Evolutionary conservation across 306 rosid species (phyloP).

Genomic region (Trichosanthes cucumerina): DNA sequence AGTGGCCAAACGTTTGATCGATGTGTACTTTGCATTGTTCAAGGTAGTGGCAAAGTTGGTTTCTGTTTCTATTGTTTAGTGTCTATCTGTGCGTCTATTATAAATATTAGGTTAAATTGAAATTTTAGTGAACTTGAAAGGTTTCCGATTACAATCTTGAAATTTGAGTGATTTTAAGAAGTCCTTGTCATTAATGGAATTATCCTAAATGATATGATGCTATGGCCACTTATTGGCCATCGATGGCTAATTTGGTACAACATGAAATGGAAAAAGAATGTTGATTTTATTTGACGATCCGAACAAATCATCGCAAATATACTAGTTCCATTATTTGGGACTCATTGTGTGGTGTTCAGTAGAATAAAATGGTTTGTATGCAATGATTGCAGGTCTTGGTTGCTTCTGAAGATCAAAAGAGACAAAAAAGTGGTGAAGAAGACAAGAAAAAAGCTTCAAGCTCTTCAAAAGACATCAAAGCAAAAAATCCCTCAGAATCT

Average conservation of each 20-base stretch:
- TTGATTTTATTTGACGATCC: background rate
- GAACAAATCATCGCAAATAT: background rate
- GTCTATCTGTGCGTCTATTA: background rate
- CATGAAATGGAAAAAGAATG: background rate
- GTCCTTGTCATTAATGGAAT: background rate
- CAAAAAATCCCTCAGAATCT: conserved; percentile 30
- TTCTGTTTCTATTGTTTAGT: background rate
- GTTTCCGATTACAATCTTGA: background rate
- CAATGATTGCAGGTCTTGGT: conserved; percentile 54
- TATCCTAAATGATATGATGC: background rate
- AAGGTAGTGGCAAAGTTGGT: conserved; percentile 45
- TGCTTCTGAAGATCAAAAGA: conserved; percentile 33
- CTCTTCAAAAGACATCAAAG: conserved; percentile 23
- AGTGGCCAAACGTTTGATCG: conserved; percentile 85
- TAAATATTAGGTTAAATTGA: background rate
- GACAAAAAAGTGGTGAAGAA: conserved; percentile 32
- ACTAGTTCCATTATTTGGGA: background rate
- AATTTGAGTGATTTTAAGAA: background rate
- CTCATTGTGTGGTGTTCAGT: background rate
- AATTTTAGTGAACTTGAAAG: background rate
- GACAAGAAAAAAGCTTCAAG: conserved; percentile 10
- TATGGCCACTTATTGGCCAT: background rate
- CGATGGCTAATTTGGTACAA: background rate
- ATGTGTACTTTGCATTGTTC: conserved; percentile 83
- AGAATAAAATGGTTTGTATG: background rate